phyloP scores from a whole-genome alignment of 2,329 filamentous ascomycete species.

The Diaporthe sp. region DNA sequence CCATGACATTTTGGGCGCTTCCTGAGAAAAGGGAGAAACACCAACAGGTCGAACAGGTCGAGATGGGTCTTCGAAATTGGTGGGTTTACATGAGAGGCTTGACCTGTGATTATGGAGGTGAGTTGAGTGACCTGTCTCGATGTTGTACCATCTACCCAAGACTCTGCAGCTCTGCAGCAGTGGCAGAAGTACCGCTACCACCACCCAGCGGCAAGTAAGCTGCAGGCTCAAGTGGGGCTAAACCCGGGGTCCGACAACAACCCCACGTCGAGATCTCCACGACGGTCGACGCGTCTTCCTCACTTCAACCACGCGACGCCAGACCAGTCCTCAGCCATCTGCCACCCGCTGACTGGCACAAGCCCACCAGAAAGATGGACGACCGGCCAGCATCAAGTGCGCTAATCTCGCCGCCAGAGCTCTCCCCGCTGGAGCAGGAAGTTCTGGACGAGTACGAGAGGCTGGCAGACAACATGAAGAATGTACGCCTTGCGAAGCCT shows the following conservation, averaged over 20 bases:
- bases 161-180: background rate
- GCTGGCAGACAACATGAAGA: slow-evolving; percentile 90
- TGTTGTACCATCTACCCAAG: background rate
- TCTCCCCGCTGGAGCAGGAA: slow-evolving; percentile 90
- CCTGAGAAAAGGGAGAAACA: background rate
- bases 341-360: background rate
- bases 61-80: background rate
- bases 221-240: slow-evolving; percentile 21
- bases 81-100: background rate
- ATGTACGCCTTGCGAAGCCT: slow-evolving; percentile 64
- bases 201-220: background rate
- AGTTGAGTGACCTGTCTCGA: slow-evolving; percentile 30
- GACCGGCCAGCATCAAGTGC: slow-evolving; percentile 41
- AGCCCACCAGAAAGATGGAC: slow-evolving; percentile 31
- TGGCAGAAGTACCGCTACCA: slow-evolving; percentile 11
- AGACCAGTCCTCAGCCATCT: background rate
- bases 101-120: background rate
- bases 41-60: background rate
- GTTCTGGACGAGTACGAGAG: slow-evolving; percentile 94
- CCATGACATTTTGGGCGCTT: slow-evolving; percentile 53
- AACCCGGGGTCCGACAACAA: slow-evolving; percentile 28
- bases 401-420: slow-evolving; percentile 65
- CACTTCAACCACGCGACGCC: slow-evolving; percentile 16
- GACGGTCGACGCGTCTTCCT: slow-evolving; percentile 30
- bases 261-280: slow-evolving; percentile 37